Percentiles rank a stretch among this genome's conserved stretches.
Evolutionary conservation across 306 rosid species (phyloP).

Genomic region (Cicer pinnatifidum): DNA sequence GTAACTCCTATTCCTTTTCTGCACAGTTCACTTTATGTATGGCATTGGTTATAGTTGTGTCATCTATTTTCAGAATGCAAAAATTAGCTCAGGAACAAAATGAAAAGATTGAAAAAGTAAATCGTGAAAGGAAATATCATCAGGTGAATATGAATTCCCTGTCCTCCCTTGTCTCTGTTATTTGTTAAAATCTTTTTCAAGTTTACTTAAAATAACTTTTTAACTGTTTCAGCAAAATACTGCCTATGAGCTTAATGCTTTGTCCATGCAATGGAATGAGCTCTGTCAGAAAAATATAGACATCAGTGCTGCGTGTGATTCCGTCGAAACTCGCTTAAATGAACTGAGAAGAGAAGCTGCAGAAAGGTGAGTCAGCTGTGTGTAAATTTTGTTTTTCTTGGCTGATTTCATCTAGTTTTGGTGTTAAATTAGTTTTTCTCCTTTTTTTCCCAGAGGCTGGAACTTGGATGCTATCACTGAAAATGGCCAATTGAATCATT

Average conservation of each 20-base stretch:
- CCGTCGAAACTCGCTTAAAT: conserved; percentile 60
- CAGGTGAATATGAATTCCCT: conserved; percentile 64
- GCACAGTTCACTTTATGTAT: conserved; percentile 29
- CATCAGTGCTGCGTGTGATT: conserved; percentile 73
- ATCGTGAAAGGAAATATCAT: conserved; percentile 92
- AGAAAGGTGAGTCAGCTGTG: conserved; percentile 58
- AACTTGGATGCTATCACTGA: conserved; percentile 59
- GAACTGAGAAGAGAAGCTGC: conserved; percentile 69
- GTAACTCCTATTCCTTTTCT: conserved; percentile 18
- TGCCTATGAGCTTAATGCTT: conserved; percentile 86
- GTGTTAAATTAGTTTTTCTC: conserved; percentile 39
- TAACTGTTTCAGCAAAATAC: conserved; percentile 78
- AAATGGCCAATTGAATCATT: conserved; percentile 52
- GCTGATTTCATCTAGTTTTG: conserved; percentile 26
- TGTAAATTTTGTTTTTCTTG: neutral
- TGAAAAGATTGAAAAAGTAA: conserved; percentile 82
- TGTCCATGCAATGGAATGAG: conserved; percentile 88
- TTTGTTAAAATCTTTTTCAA: conserved; percentile 28
- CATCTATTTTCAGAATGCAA: conserved; percentile 71
- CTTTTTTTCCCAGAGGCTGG: conserved; percentile 66
- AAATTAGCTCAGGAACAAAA: conserved; percentile 75
- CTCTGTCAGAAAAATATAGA: conserved; percentile 87
- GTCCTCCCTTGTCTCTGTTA: conserved; percentile 17
- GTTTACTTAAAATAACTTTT: conserved; percentile 24
- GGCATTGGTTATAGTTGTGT: conserved; percentile 41